phyloP scores from a whole-genome alignment of 164 flowering plant genomes.

The Aristolochia californica region DNA sequence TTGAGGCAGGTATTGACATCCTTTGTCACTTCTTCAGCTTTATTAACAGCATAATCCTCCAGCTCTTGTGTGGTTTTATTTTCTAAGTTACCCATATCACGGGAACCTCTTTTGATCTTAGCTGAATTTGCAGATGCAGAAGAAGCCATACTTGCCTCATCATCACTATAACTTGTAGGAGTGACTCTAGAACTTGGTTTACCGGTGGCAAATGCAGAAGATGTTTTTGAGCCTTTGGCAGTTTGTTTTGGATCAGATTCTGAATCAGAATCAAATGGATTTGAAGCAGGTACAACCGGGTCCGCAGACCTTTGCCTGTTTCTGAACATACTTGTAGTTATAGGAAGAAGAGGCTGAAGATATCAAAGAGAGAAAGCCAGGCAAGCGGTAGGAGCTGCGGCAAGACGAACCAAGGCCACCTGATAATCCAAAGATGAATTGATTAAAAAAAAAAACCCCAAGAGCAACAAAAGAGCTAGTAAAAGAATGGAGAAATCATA shows the following conservation, averaged over 20 bases:
- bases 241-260: constrained; percentile 30
- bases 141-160: background rate
- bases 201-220: constrained; percentile 31
- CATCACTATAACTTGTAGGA: background rate
- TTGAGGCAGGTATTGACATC: constrained; percentile 46
- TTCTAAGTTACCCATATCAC: constrained; percentile 44
- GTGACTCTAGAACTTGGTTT: background rate
- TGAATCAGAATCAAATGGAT: constrained; percentile 56
- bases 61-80: constrained; percentile 56
- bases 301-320: constrained; percentile 32
- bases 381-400: background rate
- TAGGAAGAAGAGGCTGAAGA: background rate
- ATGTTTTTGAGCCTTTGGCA: constrained; percentile 22
- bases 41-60: constrained; percentile 55
- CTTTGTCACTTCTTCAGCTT: constrained; percentile 63
- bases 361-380: background rate
- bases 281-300: constrained; percentile 25
- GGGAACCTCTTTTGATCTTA: constrained; percentile 37
- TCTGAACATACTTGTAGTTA: background rate
- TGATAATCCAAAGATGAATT: too few species aligned
- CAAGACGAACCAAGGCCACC: too few species aligned
- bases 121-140: constrained; percentile 23
- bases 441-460: too few species aligned
- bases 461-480: too few species aligned
- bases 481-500: too few species aligned